Percentiles rank a stretch among this genome's conserved stretches.
These are phyloP conservation scores for Stenogyne calaminthoides DNA, from an alignment of 305 asterid genomes.

Conservation along the genomic window DNA sequence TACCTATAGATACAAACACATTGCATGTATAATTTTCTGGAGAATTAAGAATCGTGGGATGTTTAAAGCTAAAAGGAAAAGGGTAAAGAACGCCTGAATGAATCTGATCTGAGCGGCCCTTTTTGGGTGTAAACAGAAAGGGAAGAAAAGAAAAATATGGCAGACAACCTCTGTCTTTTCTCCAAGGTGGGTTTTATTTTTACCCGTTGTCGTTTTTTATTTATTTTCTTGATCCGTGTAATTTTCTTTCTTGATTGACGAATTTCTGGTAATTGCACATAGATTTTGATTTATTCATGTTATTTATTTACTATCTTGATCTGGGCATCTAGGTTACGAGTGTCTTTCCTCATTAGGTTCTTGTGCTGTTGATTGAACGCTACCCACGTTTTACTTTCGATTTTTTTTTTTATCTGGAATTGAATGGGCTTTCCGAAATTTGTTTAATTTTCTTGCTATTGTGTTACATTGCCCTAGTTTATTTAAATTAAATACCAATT, in stretches of 20 bases:
- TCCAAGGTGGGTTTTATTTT: conserved; percentile 44
- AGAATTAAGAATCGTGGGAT: conserved; percentile 11
- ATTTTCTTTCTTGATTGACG: neutral
- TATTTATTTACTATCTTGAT: conserved; percentile 24
- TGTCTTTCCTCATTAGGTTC: neutral
- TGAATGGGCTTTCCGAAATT: neutral
- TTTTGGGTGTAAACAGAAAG: conserved; percentile 23
- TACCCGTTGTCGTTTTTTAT: neutral
- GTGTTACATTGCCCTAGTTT: neutral
- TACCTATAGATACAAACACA: conserved; percentile 12
- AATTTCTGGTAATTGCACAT: neutral
- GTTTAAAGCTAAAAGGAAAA: conserved; percentile 43
- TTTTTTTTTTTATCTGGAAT: neutral
- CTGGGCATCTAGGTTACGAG: conserved; percentile 1
- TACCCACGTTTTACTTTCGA: neutral
- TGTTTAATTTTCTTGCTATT: neutral
- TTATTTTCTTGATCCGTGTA: neutral
- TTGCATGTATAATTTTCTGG: conserved; percentile 36
- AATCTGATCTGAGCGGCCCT: conserved; percentile 42
- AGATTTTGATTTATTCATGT: neutral
- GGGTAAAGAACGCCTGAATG: conserved; percentile 40
- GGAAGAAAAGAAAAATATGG: conserved; percentile 38
- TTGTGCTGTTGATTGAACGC: conserved; percentile 14
- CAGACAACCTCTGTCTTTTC: conserved; percentile 55
- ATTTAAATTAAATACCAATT: conserved; percentile 13